Base-by-base conservation (phyloP, 163 green algal genomes). In the Chloromonas sp. region DNA sequence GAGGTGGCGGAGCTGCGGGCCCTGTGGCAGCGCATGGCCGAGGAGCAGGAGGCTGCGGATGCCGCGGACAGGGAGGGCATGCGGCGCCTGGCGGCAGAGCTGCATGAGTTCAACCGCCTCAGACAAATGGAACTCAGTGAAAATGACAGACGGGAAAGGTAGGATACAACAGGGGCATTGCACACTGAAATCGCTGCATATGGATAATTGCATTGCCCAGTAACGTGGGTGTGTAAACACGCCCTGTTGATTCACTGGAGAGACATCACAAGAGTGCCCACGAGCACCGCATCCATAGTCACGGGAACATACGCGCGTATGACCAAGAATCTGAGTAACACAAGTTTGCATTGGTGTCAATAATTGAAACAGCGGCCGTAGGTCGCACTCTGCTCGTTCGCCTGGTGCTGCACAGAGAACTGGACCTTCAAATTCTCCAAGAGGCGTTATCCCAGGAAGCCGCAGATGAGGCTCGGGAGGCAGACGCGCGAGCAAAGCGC, bases 1-100 rank as follows among this genome's bases (percentile, higher is more conserved):
- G 88, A 92, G 86, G 88, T 90, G 58, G 82, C 76, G 60, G 85
- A 85, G 66, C 84, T 89, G 61, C 83, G 83, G 11, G 82, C 82
- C 14, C 78, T 85, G 77, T 89, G 86, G 88, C 70, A 66, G 60
- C 58, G 14, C 2, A 91, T 89, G 86, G 77, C 82, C 5, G 66
- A 79, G 57, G 86, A 89, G 82, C 74, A 89, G 88, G 82, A 87
- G 71, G 82, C 80, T 2, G 79, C 71, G 60, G 88, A 90, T 60
- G 84, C 59, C 11, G 70, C 59, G 8, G 88, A 93, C 3, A 89
- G 86, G 0, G 90, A 89, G 58, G 87, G 94, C 60, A 93, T 97
- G 88, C 84, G 87, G 71, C 86, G 91, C 83, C 88, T 98, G 83
- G 93, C 94, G 0, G 90, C 94, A 61, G 88, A 94, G 61, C 90